A percentile compares a stretch with the other conserved stretches of the same genome.
Conservation (phyloP, 148 eudicot genomes). For the Diospyros kaki region DNA sequence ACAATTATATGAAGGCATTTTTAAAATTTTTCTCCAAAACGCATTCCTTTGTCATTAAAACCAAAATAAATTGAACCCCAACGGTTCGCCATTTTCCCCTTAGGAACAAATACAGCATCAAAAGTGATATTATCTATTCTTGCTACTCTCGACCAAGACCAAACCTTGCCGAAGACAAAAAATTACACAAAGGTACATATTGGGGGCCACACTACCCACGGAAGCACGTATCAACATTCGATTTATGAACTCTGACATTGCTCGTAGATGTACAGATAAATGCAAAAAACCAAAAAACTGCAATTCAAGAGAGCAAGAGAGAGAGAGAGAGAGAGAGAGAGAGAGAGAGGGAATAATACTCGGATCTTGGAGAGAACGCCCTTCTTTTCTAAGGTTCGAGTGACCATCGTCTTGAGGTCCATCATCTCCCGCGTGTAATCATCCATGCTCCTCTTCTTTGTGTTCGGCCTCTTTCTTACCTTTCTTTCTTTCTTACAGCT, state of each 20-base stretch:
- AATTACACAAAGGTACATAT: background rate
- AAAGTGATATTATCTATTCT: too few relatives aligned
- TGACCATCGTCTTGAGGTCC: conserved; percentile 94
- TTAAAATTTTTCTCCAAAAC: background rate
- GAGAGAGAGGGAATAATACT: conserved; percentile 23
- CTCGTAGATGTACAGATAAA: background rate
- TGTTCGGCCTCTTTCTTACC: background rate
- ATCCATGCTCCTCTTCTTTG: conserved; percentile 38
- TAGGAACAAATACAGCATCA: background rate
- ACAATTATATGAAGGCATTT: background rate
- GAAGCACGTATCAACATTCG: background rate
- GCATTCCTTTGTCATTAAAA: too few relatives aligned
- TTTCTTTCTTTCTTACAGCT: background rate
- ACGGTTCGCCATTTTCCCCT: background rate
- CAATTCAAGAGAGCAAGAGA: background rate
- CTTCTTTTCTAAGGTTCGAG: conserved; percentile 89
- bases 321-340: background rate
- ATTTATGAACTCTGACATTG: background rate
- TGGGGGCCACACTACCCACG: background rate
- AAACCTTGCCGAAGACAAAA: background rate
- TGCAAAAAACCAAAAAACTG: background rate
- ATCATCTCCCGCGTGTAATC: conserved; percentile 95
- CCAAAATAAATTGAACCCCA: too few relatives aligned
- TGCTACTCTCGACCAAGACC: background rate
- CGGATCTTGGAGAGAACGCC: conserved; percentile 98